These are phyloP conservation scores for Aspergillus panamensis DNA, from an alignment of 495 filamentous ascomycete genomes.

Conservation along the genomic window DNA sequence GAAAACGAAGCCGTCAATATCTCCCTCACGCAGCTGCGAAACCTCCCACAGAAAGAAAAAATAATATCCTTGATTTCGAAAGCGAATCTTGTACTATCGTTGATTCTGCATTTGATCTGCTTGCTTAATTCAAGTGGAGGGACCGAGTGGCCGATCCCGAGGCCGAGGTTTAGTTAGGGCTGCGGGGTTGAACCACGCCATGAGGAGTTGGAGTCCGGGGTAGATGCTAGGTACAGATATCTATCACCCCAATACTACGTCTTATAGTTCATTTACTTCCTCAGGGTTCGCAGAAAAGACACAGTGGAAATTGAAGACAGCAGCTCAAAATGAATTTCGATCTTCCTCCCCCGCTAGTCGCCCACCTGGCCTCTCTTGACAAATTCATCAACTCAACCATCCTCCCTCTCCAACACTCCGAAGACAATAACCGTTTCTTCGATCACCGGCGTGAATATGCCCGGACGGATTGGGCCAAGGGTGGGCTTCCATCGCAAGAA, in stretches of 20 bases:
- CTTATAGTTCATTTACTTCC: background rate
- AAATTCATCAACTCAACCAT: constrained; percentile 52
- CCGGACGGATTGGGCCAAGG: constrained; percentile 51
- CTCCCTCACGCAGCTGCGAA: no score
- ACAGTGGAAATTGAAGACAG: background rate
- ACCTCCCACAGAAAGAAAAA: no score
- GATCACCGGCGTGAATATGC: constrained; percentile 57
- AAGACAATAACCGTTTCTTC: constrained; percentile 60
- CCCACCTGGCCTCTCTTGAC: constrained; percentile 47
- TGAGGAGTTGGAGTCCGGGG: background rate
- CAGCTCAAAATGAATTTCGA: constrained; percentile 51
- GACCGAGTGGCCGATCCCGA: constrained; percentile 9
- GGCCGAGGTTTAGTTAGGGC: constrained; percentile 1
- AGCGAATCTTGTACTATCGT: no score
- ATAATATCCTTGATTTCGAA: no score
- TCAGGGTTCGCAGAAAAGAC: background rate
- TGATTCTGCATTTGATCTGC: no score
- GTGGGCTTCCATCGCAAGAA: constrained; percentile 51
- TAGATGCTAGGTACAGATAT: background rate
- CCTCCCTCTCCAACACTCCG: constrained; percentile 44
- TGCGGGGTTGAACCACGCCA: background rate
- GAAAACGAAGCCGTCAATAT: no score
- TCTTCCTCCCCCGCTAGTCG: constrained; percentile 44
- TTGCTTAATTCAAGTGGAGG: background rate
- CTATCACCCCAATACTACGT: background rate